Percentiles rank a stretch among this genome's conserved stretches.
Evolutionary conservation across 805 yeast species (phyloP).

Genomic region (Yarrowia bubula): DNA sequence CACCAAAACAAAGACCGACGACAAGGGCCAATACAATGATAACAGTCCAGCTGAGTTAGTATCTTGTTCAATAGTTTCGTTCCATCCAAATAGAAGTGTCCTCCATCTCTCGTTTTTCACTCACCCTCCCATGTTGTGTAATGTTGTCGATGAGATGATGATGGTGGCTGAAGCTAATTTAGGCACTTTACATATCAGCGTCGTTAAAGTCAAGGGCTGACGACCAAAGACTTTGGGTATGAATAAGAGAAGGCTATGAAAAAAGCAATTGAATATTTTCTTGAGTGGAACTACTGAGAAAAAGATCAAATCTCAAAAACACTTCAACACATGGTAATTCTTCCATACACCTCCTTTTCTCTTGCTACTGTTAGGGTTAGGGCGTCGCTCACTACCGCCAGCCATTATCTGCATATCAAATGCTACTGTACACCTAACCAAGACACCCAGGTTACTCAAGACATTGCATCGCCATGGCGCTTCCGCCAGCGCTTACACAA

Average conservation of each 20-base stretch:
- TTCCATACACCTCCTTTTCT: not conserved
- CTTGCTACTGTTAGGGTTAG: not conserved
- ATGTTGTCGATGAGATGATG: slow-evolving; percentile 21
- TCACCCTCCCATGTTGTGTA: slow-evolving; percentile 48
- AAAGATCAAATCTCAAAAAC: too few relatives aligned
- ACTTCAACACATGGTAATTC: not conserved
- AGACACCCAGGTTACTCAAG: not conserved
- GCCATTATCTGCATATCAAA: slow-evolving; percentile 14
- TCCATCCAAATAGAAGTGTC: not conserved
- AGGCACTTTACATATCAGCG: not conserved
- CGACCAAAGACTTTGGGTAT: too few relatives aligned
- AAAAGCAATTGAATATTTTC: too few relatives aligned
- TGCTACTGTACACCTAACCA: slow-evolving; percentile 1
- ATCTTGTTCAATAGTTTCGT: not conserved
- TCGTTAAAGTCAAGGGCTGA: too few relatives aligned
- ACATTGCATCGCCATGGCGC: slow-evolving; percentile 27
- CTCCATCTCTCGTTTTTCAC: slow-evolving; percentile 30
- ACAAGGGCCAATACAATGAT: slow-evolving; percentile 60
- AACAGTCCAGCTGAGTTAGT: slow-evolving; percentile 60
- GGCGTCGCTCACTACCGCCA: not conserved
- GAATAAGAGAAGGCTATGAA: too few relatives aligned
- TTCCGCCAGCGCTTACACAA: slow-evolving; percentile 48
- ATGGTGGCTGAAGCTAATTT: slow-evolving; percentile 24
- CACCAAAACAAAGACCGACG: slow-evolving; percentile 55
- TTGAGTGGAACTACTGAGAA: too few relatives aligned